phyloP scores from a whole-genome alignment of 192 early-diverging fungal species.

The Mortierella hygrophila region DNA sequence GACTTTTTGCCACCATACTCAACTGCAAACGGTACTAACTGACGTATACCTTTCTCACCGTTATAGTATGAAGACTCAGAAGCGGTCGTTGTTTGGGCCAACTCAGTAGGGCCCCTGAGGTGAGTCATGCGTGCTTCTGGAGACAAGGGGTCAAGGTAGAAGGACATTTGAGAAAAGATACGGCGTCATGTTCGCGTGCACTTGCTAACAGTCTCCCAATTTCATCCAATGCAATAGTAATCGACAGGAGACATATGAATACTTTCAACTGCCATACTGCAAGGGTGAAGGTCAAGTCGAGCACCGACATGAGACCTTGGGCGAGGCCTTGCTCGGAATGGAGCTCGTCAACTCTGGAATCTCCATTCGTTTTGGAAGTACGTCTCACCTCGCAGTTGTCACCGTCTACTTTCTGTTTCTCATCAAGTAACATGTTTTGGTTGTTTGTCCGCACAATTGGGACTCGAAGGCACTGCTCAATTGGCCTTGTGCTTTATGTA shows the following conservation, averaged over 20 bases:
- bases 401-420: background rate
- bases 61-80: slow-evolving; percentile 70
- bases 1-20: background rate
- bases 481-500: background rate
- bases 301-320: slow-evolving; percentile 85
- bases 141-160: too few relatives aligned
- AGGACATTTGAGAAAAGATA: background rate
- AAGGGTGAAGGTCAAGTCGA: slow-evolving; percentile 67
- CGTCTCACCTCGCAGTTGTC: slow-evolving; percentile 13
- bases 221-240: slow-evolving; percentile 54
- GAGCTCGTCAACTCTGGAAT: slow-evolving; percentile 80
- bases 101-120: slow-evolving; percentile 70
- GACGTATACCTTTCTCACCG: background rate
- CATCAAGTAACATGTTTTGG: background rate
- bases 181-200: background rate
- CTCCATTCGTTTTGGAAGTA: slow-evolving; percentile 74
- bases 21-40: background rate
- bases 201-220: background rate
- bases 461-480: background rate
- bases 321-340: slow-evolving; percentile 83
- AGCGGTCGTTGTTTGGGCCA: slow-evolving; percentile 79
- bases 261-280: slow-evolving; percentile 81
- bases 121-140: background rate
- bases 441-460: background rate
- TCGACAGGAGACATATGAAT: slow-evolving; percentile 83